These are phyloP conservation scores for Triadica sebifera DNA, from an alignment of 345 rosid genomes.

Conservation along the genomic window DNA sequence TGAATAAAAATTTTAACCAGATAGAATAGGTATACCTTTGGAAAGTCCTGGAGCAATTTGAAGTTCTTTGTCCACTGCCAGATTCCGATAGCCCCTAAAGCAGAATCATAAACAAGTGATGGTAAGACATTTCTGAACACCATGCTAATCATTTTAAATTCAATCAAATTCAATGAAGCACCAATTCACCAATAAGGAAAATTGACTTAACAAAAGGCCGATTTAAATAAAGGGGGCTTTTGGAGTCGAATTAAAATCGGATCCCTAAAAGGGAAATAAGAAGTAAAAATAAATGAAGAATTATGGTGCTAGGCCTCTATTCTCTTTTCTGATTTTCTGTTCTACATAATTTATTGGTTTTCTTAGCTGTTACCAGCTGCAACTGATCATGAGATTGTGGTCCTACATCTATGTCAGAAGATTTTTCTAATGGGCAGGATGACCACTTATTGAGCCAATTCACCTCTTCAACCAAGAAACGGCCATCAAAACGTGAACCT, in stretches of 20 bases:
- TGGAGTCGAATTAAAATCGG: background rate
- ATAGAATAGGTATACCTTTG: conserved; percentile 21
- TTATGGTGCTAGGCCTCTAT: conserved; percentile 18
- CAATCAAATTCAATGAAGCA: background rate
- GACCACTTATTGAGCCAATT: conserved; percentile 29
- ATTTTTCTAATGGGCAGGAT: conserved; percentile 11
- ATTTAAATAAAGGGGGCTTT: background rate
- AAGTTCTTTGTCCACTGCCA: conserved; percentile 12
- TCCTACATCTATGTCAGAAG: background rate
- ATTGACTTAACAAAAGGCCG: background rate
- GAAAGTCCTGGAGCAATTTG: background rate
- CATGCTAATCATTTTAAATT: background rate
- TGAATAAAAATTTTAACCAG: conserved; percentile 8
- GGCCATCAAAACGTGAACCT: conserved; percentile 4
- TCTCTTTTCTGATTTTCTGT: conserved; percentile 3
- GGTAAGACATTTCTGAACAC: background rate
- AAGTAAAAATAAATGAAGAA: background rate
- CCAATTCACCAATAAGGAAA: conserved; percentile 4
- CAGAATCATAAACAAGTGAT: background rate
- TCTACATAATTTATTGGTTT: conserved; percentile 3
- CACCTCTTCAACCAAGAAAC: conserved; percentile 32
- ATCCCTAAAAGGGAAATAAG: conserved; percentile 8
- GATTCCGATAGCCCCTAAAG: conserved; percentile 9
- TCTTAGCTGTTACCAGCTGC: conserved; percentile 4
- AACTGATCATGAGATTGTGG: background rate